Evolutionary conservation across 2,329 filamentous ascomycete genomes (phyloP).

Genomic region (Fulvia fulva): DNA sequence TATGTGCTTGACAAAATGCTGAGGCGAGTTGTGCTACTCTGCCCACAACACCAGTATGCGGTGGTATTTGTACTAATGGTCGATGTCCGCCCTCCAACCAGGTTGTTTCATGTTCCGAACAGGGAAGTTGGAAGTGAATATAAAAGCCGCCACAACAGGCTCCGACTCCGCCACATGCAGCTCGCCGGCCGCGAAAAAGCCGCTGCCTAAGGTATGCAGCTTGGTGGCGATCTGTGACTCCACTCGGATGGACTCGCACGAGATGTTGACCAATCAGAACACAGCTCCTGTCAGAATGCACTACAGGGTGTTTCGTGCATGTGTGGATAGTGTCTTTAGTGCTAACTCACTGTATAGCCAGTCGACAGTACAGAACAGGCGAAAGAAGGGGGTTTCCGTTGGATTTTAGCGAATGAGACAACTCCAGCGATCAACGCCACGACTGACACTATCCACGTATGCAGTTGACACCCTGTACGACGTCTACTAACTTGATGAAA

Average conservation of each 20-base stretch:
- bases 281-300: neutral
- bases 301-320: too few relatives aligned
- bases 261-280: neutral
- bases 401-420: too few relatives aligned
- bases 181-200: neutral
- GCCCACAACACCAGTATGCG: neutral
- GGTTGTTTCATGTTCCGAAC: neutral
- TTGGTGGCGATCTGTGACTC: neutral
- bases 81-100: neutral
- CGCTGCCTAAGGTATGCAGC: neutral
- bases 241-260: neutral
- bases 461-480: neutral
- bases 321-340: too few relatives aligned
- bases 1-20: neutral
- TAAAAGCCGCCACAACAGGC: neutral
- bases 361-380: too few relatives aligned
- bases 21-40: neutral
- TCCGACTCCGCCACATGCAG: neutral
- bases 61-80: neutral
- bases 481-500: too few relatives aligned
- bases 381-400: too few relatives aligned
- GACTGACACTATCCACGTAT: too few relatives aligned
- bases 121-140: neutral
- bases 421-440: too few relatives aligned
- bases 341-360: too few relatives aligned